A percentile compares a stretch with the other conserved stretches of the same genome.
Evolutionary conservation across 139 green algal genomes (phyloP).

Genomic region (Picochlorum sp.): DNA sequence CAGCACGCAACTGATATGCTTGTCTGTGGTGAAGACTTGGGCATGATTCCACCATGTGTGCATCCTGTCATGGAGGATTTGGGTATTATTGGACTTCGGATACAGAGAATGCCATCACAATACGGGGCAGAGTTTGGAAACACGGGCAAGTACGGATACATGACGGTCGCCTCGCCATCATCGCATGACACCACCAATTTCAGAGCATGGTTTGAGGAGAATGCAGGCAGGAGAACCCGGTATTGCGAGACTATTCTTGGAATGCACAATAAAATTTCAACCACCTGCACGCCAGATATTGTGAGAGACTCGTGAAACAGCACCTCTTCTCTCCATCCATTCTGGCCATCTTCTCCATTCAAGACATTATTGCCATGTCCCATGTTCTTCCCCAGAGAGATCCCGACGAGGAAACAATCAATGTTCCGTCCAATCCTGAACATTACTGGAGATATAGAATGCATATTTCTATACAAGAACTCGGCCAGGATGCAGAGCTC

Average conservation of each 20-base stretch:
- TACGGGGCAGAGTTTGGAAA: conserved; percentile 53
- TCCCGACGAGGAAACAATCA: conserved; percentile 84
- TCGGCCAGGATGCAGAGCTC: conserved; percentile 33
- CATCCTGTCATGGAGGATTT: conserved; percentile 82
- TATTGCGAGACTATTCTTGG: conserved; percentile 53
- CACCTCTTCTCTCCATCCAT: conserved; percentile 69
- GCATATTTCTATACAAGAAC: conserved; percentile 49
- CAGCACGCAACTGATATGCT: conserved; percentile 79
- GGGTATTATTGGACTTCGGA: conserved; percentile 79
- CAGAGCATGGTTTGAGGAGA: conserved; percentile 78
- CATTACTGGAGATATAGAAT: conserved; percentile 88
- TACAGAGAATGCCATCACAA: conserved; percentile 79
- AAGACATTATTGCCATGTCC: conserved; percentile 59
- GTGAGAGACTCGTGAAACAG: conserved; percentile 69
- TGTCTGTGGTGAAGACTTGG: conserved; percentile 91
- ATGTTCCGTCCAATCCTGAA: conserved; percentile 84
- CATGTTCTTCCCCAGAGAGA: conserved; percentile 24
- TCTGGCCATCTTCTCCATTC: conserved; percentile 82
- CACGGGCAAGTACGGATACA: conserved; percentile 60
- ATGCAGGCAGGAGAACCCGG: conserved; percentile 53
- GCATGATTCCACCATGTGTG: conserved; percentile 85
- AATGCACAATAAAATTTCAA: conserved; percentile 18
- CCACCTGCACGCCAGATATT: conserved; percentile 66
- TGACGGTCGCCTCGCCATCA: conserved; percentile 75
- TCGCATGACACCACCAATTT: conserved; percentile 88